Base-by-base conservation (phyloP, 495 filamentous ascomycete species). In the Penicillium lividum region DNA sequence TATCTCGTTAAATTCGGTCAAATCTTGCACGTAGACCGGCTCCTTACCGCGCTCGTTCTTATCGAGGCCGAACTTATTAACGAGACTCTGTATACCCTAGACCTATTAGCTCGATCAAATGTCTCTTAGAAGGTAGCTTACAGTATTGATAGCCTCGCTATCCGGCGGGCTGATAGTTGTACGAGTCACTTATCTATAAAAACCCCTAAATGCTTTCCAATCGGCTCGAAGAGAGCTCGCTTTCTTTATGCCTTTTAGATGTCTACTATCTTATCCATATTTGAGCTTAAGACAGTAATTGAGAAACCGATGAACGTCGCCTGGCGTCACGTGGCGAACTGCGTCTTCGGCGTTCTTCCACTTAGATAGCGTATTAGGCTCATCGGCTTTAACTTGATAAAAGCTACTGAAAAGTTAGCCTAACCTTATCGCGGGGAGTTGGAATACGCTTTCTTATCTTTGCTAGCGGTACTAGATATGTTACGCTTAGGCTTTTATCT, bases 21-120 rank as follows among this genome's bases (percentile, higher is more conserved):
- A 61, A 54, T 67, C 61, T 48, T 67, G 52, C 36, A 64, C 64
- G 59, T 64, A 67, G 33, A 67, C 48, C n/a, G 43, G 61, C 27
- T 56, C 57, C 31, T 67, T 67, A 36, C 49, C 54, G 43, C 54
- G 22, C 16, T 51, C 60, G 47, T 67, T 34, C 18, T 47, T 61
- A 31, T 61, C 46, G 31, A 64, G 52, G 7, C 52, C 30, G 38
- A 36, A 25, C 50, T 67, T 55, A 47, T 58, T 13, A 13, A 64
- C 56, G 10, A 67, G 57, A 11, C 59, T 53, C 51, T 52, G 54
- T 11, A 66, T 66, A 46, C 64, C 64, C 60, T 63, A 31, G 31
- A 31, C 4, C 30, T 31, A 7, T 31, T 7, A 31, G 30, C 30
- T 31, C 30, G 4, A 31, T 31, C 7, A 31, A 7, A 31, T 31